Evolutionary conservation across 148 eudicot genomes (phyloP).

Genomic region (Chenopodium formosanum): DNA sequence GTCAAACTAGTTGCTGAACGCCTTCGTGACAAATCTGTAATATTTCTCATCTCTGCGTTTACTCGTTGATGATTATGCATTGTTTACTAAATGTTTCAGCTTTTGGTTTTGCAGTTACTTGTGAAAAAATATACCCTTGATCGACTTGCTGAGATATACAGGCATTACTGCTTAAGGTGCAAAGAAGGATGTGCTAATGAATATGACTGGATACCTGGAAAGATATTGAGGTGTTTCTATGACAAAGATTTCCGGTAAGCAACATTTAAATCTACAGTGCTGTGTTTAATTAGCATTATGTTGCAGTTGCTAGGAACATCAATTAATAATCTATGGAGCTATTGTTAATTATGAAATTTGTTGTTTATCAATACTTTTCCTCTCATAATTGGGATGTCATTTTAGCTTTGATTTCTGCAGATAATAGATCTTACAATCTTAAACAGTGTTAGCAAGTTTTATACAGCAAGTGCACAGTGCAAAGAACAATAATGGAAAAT

Average conservation of each 20-base stretch:
- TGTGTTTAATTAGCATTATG: not conserved
- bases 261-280: not conserved
- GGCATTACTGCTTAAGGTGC: slow-evolving; percentile 50
- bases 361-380: not conserved
- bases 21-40: slow-evolving; percentile 94
- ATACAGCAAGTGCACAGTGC: not conserved
- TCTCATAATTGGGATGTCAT: not conserved
- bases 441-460: not conserved
- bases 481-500: not conserved
- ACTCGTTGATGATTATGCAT: slow-evolving; percentile 12
- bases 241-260: slow-evolving; percentile 91
- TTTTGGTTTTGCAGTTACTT: slow-evolving; percentile 55
- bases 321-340: not conserved
- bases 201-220: slow-evolving; percentile 92
- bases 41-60: not conserved
- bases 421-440: not conserved
- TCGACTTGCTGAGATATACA: slow-evolving; percentile 81
- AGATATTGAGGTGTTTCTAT: slow-evolving; percentile 84
- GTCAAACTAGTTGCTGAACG: slow-evolving; percentile 85
- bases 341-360: not conserved
- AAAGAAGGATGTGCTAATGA: slow-evolving; percentile 38
- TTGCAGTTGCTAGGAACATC: not conserved
- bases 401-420: not conserved
- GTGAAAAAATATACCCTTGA: slow-evolving; percentile 89
- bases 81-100: slow-evolving; percentile 14